These are phyloP conservation scores for Chondrus crispus DNA, from an alignment of 23 red algal species.

Conservation along the genomic window DNA sequence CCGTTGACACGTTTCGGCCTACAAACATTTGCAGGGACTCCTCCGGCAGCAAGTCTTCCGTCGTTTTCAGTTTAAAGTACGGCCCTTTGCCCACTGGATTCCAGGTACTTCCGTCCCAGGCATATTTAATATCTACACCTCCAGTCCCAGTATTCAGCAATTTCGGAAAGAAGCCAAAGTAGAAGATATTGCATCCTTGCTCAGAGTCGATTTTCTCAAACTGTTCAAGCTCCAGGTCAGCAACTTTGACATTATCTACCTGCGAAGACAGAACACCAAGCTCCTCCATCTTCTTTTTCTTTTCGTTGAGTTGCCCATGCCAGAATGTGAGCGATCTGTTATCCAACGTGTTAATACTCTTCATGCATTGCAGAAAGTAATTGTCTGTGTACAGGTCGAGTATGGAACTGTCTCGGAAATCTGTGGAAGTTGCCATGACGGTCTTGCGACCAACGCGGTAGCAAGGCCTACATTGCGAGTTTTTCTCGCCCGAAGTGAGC, in stretches of 20 bases:
- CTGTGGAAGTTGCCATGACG: not conserved
- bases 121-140: slow-evolving; percentile 4
- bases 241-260: not conserved
- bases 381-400: slow-evolving; percentile 26
- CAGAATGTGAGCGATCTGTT: not conserved
- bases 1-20: not conserved
- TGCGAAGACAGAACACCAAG: not conserved
- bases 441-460: not conserved
- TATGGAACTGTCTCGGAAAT: not conserved
- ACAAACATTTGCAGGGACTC: slow-evolving; percentile 42
- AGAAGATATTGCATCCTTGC: slow-evolving; percentile 39
- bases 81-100: not conserved
- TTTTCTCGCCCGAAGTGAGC: not conserved
- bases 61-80: slow-evolving; percentile 17
- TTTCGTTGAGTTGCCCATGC: not conserved
- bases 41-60: not conserved
- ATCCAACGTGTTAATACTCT: not conserved
- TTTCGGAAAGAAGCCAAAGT: slow-evolving; percentile 10
- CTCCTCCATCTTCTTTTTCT: not conserved
- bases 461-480: slow-evolving; percentile 20
- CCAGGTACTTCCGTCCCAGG: not conserved
- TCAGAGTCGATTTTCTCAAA: not conserved
- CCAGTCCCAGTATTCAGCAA: not conserved
- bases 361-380: slow-evolving; percentile 46
- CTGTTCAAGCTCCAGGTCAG: not conserved